Conservation (phyloP, 2,329 filamentous ascomycete genomes). For the Penicillium sclerotigenum region DNA sequence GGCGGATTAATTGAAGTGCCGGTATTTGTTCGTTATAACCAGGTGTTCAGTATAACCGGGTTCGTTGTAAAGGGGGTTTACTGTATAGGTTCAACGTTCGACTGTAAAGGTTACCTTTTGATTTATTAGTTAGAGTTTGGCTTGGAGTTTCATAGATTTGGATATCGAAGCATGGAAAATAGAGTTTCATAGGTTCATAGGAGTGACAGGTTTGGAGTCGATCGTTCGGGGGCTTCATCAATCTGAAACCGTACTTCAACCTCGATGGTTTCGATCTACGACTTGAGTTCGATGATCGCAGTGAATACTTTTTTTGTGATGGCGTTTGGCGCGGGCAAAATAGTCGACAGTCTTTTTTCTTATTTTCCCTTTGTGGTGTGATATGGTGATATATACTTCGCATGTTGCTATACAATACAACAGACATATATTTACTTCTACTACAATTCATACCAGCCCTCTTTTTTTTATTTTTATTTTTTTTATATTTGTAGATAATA, state of each 20-base stretch:
- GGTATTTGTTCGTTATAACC: too few species aligned
- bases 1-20: too few species aligned
- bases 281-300: neutral
- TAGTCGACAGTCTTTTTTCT: neutral
- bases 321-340: neutral
- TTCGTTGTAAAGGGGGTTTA: too few species aligned
- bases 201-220: neutral
- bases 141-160: too few species aligned
- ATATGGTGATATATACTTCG: neutral
- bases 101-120: neutral
- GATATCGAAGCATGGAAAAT: neutral
- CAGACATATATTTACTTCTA: neutral
- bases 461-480: neutral
- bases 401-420: too few species aligned
- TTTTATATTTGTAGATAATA: too few species aligned
- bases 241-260: neutral
- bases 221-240: neutral
- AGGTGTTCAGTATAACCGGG: too few species aligned
- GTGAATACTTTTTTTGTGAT: too few species aligned
- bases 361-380: too few species aligned
- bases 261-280: neutral
- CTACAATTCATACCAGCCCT: neutral
- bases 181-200: neutral
- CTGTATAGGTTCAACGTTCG: slow-evolving; percentile 1
- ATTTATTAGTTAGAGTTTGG: neutral